Percentiles rank a stretch among this genome's conserved stretches.
Evolutionary conservation across 495 filamentous ascomycete genomes (phyloP).

Genomic region (Sporormia fimetaria): DNA sequence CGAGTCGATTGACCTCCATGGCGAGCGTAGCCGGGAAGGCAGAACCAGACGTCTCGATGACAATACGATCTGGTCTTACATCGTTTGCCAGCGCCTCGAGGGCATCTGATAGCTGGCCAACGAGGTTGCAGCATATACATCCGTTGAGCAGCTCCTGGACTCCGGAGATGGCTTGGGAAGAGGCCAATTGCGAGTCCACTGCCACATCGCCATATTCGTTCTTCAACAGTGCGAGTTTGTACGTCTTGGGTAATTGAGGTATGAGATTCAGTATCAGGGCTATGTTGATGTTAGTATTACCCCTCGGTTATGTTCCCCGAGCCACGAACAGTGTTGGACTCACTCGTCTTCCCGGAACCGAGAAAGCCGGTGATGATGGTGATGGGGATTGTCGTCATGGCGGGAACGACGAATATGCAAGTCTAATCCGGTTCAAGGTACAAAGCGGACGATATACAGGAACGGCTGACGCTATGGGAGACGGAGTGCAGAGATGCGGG

Average conservation of each 20-base stretch:
- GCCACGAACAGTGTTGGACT: neutral
- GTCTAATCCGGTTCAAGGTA: neutral
- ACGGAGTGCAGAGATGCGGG: no score
- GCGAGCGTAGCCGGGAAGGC: conserved; percentile 42
- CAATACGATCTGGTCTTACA: conserved; percentile 64
- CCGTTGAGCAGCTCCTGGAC: conserved; percentile 87
- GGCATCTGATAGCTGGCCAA: conserved; percentile 75
- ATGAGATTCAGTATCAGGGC: conserved; percentile 77
- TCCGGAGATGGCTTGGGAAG: conserved; percentile 69
- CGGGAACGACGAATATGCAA: neutral
- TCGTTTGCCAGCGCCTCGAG: conserved; percentile 55
- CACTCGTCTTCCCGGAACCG: conserved; percentile 48
- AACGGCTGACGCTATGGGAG: neutral
- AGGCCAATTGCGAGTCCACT: conserved; percentile 81
- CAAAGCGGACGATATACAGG: neutral
- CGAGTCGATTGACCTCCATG: conserved; percentile 62
- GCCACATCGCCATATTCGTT: conserved; percentile 96
- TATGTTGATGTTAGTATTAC: conserved; percentile 55
- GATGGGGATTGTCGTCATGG: conserved; percentile 61
- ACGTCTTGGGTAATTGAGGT: conserved; percentile 65
- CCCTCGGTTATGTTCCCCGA: neutral
- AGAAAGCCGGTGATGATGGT: conserved; percentile 94
- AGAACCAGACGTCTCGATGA: conserved; percentile 82
- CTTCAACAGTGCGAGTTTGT: conserved; percentile 88
- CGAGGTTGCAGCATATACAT: conserved; percentile 97